Evolutionary conservation across 331 rosid genomes (phyloP), one percentile per base, ranked within the genome.

Genomic region (Phaseolus coccineus): DNA sequence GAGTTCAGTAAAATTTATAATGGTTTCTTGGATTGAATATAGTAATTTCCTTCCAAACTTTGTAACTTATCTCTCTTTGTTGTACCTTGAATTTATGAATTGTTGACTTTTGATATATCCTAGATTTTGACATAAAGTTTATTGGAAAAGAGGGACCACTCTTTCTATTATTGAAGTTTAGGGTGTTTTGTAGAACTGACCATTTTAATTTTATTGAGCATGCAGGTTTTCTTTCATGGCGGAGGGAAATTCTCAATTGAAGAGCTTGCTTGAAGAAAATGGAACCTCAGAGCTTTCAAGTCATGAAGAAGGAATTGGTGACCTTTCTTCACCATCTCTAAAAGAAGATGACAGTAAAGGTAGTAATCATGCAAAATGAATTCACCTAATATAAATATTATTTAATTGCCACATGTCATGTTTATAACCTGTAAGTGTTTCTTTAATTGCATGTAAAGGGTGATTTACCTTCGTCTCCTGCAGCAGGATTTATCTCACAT

Each of bases 261-360:
- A 84, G n/a, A 46, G 70, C 64, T 37, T 74, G 44, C 61, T 55
- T 8, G 89, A 79, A 58, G 85, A 82, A 57, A 85, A 83, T 31
- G 93, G 78, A 71, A 37, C 82, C 73, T 10, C 79, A 63, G 93
- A 83, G 31, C 80, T 82, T 82, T 46, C 61, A 15, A 80, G 66
- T 76, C 77, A 65, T n/a, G 75, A 24, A 48, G 88, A 71, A 33
- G 87, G 58, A 68, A 74, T 68, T 3, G 65, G 63, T 31, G 83
- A 80, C 64, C 82, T 81, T 69, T 82, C 93, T 84, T 28, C 71
- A 8, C 37, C 89, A 13, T 40, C 85, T n/a, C 80, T 69, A 57
- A 83, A 83, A 24, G 91, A 83, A 16, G 90, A 85, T 63, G 93
- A 84, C 3, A 72, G 71, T 44, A 90, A 83, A 88, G 95, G 97